These are phyloP conservation scores for Sungouiozyma ichnusensis DNA, from an alignment of 805 yeast genomes.

Conservation along the genomic window DNA sequence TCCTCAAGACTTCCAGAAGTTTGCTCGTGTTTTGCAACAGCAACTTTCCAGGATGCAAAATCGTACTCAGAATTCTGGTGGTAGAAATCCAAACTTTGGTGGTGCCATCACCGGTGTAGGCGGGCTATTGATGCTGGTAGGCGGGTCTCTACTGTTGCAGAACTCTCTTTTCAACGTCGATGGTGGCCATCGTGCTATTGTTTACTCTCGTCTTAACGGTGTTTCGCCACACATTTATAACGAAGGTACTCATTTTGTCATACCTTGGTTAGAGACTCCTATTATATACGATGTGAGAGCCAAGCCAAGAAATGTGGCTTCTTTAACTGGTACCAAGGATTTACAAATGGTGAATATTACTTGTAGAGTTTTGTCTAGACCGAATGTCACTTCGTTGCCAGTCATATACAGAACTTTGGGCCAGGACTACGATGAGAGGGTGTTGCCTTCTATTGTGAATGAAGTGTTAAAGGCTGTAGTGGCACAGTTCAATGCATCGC, in stretches of 20 bases:
- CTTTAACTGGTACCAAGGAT: conserved; percentile 96
- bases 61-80: conserved; percentile 18
- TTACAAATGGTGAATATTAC: conserved; percentile 98
- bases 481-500: conserved; percentile 97
- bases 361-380: conserved; percentile 93
- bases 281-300: conserved; percentile 91
- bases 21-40: conserved; percentile 41
- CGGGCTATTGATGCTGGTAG: conserved; percentile 48
- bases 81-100: conserved; percentile 7
- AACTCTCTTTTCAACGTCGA: conserved; percentile 74
- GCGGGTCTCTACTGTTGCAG: conserved; percentile 43
- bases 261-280: conserved; percentile 94
- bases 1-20: conserved; percentile 39
- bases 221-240: conserved; percentile 70
- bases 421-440: conserved; percentile 90
- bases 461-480: conserved; percentile 94
- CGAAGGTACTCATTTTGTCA: conserved; percentile 90
- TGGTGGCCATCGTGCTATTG: conserved; percentile 97
- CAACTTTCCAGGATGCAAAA: conserved; percentile 35
- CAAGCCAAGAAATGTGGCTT: conserved; percentile 90
- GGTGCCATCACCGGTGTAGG: conserved; percentile 55
- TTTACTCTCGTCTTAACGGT: conserved; percentile 82
- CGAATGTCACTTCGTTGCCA: conserved; percentile 70
- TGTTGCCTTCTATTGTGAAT: conserved; percentile 93
- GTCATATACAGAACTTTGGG: conserved; percentile 87